Percentiles rank a stretch among this genome's conserved stretches.
Conservation (phyloP, 1,284 basidiomycete species). For the Leccinum pallidistipes region DNA sequence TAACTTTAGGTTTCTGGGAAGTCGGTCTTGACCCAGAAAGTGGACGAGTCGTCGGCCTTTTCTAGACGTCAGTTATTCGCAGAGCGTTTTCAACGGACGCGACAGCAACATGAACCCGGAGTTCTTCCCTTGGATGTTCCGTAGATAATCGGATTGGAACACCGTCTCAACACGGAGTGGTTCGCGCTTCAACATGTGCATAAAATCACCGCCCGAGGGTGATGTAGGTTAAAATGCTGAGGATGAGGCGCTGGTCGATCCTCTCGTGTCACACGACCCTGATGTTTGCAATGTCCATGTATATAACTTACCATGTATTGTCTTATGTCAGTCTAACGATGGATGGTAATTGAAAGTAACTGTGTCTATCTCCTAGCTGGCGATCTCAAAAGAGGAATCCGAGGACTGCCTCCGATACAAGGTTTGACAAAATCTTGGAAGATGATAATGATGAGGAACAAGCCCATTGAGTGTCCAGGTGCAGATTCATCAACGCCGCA, state of each 20-base stretch:
- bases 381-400: neutral
- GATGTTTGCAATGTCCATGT: conserved; percentile 13
- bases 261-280: neutral
- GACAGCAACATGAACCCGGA: conserved; percentile 1
- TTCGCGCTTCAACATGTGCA: conserved; percentile 45
- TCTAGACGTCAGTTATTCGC: conserved; percentile 43
- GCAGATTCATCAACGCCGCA: neutral
- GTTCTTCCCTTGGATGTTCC: conserved; percentile 21
- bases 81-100: conserved; percentile 35
- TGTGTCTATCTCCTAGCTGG: neutral
- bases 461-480: no score
- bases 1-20: conserved; percentile 72
- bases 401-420: conserved; percentile 13
- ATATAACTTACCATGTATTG: neutral
- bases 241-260: neutral
- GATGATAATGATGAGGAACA: no score
- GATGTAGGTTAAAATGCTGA: conserved; percentile 19
- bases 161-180: conserved; percentile 41
- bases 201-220: conserved; percentile 10
- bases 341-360: neutral
- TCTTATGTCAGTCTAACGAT: neutral
- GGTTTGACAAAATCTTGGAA: no score
- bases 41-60: conserved; percentile 73
- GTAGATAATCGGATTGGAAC: conserved; percentile 9
- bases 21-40: conserved; percentile 76